Percentiles rank a stretch among this genome's conserved stretches.
phyloP scores from a whole-genome alignment of 2,329 filamentous ascomycete species.

The Penicillium corylophilum region DNA sequence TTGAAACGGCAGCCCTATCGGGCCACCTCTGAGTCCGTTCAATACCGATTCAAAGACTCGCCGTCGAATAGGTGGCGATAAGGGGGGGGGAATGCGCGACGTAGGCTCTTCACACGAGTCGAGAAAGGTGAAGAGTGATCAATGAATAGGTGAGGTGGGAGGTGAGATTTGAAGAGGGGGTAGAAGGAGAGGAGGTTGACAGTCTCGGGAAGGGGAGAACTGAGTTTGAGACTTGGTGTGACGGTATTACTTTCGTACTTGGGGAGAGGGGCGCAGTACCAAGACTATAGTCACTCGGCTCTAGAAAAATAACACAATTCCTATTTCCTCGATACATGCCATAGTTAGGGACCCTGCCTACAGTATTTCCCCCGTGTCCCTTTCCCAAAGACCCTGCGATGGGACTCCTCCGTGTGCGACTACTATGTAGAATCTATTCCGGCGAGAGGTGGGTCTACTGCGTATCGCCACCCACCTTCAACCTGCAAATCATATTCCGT shows the following conservation, averaged over 20 bases:
- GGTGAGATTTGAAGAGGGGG: constrained; percentile 11
- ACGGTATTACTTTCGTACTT: constrained; percentile 17
- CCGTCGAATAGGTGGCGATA: constrained; percentile 16
- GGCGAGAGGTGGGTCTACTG: constrained; percentile 8
- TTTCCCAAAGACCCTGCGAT: constrained; percentile 10
- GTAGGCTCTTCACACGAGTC: background rate
- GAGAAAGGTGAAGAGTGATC: background rate
- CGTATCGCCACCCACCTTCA: constrained; percentile 10
- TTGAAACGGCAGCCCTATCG: constrained; percentile 38
- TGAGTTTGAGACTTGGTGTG: constrained; percentile 19
- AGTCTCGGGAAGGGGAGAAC: background rate
- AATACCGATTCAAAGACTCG: constrained; percentile 24
- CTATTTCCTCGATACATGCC: too few relatives aligned
- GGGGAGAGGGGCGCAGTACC: constrained; percentile 8
- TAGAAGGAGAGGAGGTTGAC: background rate
- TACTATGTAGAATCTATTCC: too few relatives aligned
- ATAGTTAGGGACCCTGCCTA: constrained; percentile 1
- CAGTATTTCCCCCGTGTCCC: constrained; percentile 4
- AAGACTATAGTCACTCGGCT: background rate
- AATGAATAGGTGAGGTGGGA: constrained; percentile 1
- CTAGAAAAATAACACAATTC: too few relatives aligned
- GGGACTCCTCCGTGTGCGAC: constrained; percentile 20
- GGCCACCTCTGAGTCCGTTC: constrained; percentile 34
- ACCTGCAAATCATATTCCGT: constrained; percentile 2
- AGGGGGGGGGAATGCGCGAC: background rate